Conservation (phyloP, 768 basidiomycete genomes). For the Lyophyllum decastes region DNA sequence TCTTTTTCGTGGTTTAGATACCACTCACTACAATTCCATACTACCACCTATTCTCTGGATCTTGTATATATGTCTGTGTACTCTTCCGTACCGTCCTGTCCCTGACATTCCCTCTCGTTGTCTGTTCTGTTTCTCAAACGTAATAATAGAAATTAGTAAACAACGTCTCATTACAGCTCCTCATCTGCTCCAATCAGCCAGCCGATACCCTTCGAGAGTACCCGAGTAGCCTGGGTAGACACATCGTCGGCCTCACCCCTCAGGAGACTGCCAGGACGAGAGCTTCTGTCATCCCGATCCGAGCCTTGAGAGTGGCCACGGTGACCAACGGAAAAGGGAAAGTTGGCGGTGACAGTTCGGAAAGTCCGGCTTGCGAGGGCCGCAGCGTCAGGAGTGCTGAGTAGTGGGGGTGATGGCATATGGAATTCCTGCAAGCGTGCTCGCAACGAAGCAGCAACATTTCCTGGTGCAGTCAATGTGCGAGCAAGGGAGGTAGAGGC, state of each 20-base stretch:
- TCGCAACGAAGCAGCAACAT: constrained; percentile 54
- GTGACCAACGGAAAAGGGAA: constrained; percentile 62
- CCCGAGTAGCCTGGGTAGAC: constrained; percentile 73
- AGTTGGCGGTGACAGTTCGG: constrained; percentile 72
- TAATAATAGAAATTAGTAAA: not conserved
- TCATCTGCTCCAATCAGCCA: constrained; percentile 94
- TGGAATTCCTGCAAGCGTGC: constrained; percentile 66
- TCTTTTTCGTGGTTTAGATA: constrained; percentile 4
- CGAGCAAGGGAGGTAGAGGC: constrained; percentile 14
- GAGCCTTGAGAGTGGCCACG: constrained; percentile 39
- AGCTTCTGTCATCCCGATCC: constrained; percentile 43
- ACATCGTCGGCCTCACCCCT: constrained; percentile 60
- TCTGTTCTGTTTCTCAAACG: not conserved
- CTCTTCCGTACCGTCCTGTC: constrained; percentile 1
- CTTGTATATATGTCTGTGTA: constrained; percentile 3
- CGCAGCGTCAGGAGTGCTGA: constrained; percentile 77
- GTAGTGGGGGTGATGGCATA: constrained; percentile 67
- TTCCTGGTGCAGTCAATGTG: constrained; percentile 26
- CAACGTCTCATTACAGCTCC: constrained; percentile 15
- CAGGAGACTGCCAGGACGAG: constrained; percentile 40
- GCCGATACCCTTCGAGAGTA: constrained; percentile 87
- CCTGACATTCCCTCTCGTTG: not conserved
- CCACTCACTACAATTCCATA: constrained; percentile 1
- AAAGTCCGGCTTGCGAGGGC: constrained; percentile 81
- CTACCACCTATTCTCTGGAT: constrained; percentile 10